phyloP scores from a whole-genome alignment of 2,329 filamentous ascomycete species.

The Penicillium paneum region DNA sequence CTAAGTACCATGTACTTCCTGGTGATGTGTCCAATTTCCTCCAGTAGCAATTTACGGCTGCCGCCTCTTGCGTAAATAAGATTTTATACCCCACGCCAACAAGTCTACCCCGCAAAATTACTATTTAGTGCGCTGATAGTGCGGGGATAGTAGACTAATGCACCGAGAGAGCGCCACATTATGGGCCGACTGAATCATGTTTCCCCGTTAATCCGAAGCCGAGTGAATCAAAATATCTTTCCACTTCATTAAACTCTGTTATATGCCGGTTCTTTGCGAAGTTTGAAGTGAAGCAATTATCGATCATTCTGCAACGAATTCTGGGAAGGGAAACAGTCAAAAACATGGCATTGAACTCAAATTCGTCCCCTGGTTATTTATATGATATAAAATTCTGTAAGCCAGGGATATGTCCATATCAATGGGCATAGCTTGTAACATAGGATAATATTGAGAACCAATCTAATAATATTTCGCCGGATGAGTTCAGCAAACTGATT shows the following conservation, averaged over 20 bases:
- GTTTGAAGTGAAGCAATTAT: not conserved
- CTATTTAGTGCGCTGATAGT: not conserved
- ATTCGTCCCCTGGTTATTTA: not conserved
- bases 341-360: not conserved
- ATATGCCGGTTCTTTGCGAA: not conserved
- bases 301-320: no score
- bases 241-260: not conserved
- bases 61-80: not conserved
- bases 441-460: not conserved
- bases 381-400: not conserved
- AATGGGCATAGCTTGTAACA: not conserved
- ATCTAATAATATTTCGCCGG: not conserved
- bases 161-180: not conserved
- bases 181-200: not conserved
- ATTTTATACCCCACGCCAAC: not conserved
- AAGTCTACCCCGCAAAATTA: not conserved
- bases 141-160: not conserved
- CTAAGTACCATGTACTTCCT: not conserved
- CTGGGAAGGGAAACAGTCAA: not conserved
- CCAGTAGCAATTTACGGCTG: not conserved
- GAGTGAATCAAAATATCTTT: not conserved
- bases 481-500: no score
- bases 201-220: not conserved
- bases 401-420: not conserved
- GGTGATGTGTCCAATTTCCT: not conserved